Percentiles rank a stretch among this genome's conserved stretches.
These are phyloP conservation scores for Nyssa sinensis DNA, from an alignment of 148 eudicot genomes.

Conservation along the genomic window DNA sequence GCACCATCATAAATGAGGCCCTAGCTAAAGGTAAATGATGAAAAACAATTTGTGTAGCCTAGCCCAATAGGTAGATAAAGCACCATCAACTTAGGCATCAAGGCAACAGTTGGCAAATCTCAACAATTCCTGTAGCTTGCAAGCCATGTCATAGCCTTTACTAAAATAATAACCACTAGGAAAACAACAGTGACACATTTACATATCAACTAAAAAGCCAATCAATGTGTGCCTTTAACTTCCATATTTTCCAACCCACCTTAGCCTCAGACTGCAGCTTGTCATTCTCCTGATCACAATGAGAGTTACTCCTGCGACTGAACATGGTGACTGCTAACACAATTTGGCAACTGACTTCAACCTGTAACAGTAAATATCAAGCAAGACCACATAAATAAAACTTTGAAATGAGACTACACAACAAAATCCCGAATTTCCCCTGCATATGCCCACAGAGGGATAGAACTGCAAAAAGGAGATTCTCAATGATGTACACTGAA, in stretches of 20 bases:
- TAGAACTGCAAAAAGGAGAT: not conserved
- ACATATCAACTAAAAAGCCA: not conserved
- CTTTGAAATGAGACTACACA: not conserved
- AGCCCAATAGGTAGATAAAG: not conserved
- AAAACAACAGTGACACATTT: not conserved
- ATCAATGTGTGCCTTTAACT: not conserved
- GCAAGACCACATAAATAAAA: not conserved
- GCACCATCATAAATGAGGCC: not conserved
- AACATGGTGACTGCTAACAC: slow-evolving; percentile 26
- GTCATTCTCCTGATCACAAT: slow-evolving; percentile 22
- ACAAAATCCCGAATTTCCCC: not conserved
- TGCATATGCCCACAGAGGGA: not conserved
- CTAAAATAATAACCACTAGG: not conserved
- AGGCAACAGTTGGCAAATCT: not conserved
- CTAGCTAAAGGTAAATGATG: not conserved
- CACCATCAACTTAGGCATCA: not conserved
- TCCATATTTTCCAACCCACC: slow-evolving; percentile 11
- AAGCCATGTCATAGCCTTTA: not conserved
- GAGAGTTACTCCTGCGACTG: slow-evolving; percentile 29
- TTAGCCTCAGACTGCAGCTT: slow-evolving; percentile 25
- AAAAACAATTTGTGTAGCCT: not conserved
- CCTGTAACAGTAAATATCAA: not conserved
- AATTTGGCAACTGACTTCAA: slow-evolving; percentile 7
- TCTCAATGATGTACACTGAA: not conserved
- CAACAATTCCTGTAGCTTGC: not conserved